Conservation (phyloP, 2,329 filamentous ascomycete genomes). For the Neobulgaria alba region DNA sequence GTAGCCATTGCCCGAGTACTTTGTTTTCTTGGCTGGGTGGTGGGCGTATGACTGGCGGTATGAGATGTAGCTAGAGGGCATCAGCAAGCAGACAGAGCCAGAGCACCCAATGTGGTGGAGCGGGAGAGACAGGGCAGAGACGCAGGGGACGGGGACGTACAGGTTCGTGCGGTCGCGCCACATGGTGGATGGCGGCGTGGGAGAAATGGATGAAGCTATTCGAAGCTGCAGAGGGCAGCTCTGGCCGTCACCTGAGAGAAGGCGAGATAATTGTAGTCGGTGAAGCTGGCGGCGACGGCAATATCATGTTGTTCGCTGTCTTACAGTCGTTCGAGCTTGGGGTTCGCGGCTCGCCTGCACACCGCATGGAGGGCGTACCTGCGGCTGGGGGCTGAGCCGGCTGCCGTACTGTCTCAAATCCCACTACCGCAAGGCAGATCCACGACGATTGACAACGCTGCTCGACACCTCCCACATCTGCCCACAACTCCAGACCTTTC, state of each 20-base stretch:
- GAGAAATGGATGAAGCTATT: conserved; percentile 7
- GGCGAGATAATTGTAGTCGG: conserved; percentile 1
- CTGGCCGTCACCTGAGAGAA: conserved; percentile 1
- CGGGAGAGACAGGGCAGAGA: background rate
- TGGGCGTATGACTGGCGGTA: conserved; percentile 98
- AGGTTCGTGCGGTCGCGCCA: conserved; percentile 99
- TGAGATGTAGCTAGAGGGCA: conserved; percentile 72
- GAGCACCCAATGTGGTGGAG: conserved; percentile 11
- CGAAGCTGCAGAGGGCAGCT: background rate
- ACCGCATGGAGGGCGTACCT: background rate
- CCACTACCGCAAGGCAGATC: background rate
- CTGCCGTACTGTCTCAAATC: conserved; percentile 4
- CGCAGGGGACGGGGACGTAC: conserved; percentile 41
- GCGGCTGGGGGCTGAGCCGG: background rate
- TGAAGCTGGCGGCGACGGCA: conserved; percentile 2
- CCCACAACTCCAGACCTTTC: conserved; percentile 1
- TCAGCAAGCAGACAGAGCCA: conserved; percentile 25
- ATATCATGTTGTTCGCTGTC: conserved; percentile 12
- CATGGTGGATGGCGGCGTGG: conserved; percentile 52
- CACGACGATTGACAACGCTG: conserved; percentile 4
- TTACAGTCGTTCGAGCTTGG: conserved; percentile 3
- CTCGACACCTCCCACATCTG: background rate
- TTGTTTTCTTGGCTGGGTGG: conserved; percentile 79
- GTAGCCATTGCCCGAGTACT: conserved; percentile 53
- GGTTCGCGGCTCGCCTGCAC: conserved; percentile 2